Percentiles rank a stretch among this genome's conserved stretches.
Conservation (phyloP, 2,329 filamentous ascomycete genomes). For the Botrytis sinoallii region DNA sequence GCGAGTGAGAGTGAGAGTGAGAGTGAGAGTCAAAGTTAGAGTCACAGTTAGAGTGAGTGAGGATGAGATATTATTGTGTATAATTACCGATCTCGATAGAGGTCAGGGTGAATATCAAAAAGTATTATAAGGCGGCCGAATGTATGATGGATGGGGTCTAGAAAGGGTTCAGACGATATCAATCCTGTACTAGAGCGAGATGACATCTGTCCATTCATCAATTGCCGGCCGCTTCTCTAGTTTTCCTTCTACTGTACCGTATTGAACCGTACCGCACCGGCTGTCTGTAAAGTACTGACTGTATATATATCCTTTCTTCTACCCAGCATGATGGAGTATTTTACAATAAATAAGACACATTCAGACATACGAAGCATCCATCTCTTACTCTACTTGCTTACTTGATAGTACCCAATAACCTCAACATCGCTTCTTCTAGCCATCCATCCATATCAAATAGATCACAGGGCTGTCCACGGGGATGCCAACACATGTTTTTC, state of each 20-base stretch:
- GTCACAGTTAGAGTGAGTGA: background rate
- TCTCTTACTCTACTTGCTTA: background rate
- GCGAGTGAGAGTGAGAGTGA: background rate
- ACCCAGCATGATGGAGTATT: background rate
- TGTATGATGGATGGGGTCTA: background rate
- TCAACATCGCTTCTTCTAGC: background rate
- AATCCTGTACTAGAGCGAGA: background rate
- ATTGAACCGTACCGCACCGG: background rate
- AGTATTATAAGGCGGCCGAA: background rate
- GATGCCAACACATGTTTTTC: background rate
- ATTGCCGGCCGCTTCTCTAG: background rate
- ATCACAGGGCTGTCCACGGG: background rate
- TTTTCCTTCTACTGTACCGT: background rate
- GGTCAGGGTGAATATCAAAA: background rate
- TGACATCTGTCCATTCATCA: background rate
- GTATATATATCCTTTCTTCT: background rate
- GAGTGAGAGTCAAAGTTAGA: background rate
- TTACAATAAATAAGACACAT: too few species aligned
- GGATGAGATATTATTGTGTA: background rate
- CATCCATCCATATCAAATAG: background rate
- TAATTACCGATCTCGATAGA: background rate
- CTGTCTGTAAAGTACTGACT: background rate
- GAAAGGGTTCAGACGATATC: background rate
- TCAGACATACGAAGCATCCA: background rate
- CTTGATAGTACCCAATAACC: too few species aligned